These are phyloP conservation scores for Coprinopsis cinerea DNA, from an alignment of 768 basidiomycete species.

Conservation along the genomic window DNA sequence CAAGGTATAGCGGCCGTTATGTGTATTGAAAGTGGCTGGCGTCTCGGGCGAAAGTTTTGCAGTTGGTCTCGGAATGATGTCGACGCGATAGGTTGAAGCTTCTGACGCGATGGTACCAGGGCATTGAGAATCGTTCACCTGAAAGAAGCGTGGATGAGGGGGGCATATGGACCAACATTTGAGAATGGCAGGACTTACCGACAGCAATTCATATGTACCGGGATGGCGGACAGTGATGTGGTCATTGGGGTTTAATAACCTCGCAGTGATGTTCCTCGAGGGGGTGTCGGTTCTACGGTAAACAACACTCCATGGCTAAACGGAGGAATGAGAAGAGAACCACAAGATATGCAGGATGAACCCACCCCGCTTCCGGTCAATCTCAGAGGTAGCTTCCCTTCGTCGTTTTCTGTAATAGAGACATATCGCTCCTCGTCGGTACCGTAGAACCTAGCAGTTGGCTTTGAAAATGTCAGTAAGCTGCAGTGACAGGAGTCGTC, in stretches of 20 bases:
- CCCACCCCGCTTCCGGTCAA: conserved; percentile 88
- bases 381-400: conserved; percentile 69
- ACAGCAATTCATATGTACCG: conserved; percentile 70
- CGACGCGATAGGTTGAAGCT: conserved; percentile 62
- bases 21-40: conserved; percentile 47
- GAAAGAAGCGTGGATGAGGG: conserved; percentile 14
- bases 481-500: neutral
- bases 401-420: conserved; percentile 69
- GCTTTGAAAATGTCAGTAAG: conserved; percentile 35
- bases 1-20: conserved; percentile 72
- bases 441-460: conserved; percentile 84
- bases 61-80: conserved; percentile 75
- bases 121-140: conserved; percentile 85
- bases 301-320: conserved; percentile 81
- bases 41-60: conserved; percentile 61
- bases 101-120: conserved; percentile 61
- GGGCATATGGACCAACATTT: conserved; percentile 13
- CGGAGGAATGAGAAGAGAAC: conserved; percentile 5
- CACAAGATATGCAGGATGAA: conserved; percentile 9
- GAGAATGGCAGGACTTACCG: conserved; percentile 30
- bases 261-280: conserved; percentile 32
- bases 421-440: conserved; percentile 49
- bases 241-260: conserved; percentile 60
- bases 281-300: conserved; percentile 54
- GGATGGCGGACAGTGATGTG: conserved; percentile 66